Evolutionary conservation across 129 eudicot genomes (phyloP), one percentile per base, ranked within the genome.

Genomic region (Chrysanthemum seticuspe): DNA sequence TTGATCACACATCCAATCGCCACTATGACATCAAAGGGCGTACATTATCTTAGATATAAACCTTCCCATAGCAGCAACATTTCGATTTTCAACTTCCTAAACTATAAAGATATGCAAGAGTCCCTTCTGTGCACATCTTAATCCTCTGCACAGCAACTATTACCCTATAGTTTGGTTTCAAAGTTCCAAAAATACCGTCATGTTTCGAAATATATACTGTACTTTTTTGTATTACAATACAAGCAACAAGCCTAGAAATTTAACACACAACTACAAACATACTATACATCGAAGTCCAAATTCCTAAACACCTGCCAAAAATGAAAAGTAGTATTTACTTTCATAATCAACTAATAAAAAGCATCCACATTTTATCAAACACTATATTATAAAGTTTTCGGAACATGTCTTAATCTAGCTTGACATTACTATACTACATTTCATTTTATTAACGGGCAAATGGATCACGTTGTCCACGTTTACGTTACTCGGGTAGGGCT

Each of bases 231-330:
- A 57, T 29, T 15, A 48, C 60, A 59, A 60, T 25, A 59, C 40
- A 49, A 13, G 48, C 70, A 68, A 68, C 14, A 76, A 31, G 5
- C 0, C 7, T 68, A 50, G 55, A 63, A 69, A 68, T 50, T 49
- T 18, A 49, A 68, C 54, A 5, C 69, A 49, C 16, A 48, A 15
- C 68, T n/a, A 62, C 53, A 27, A 16, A 25, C 16, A 15, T 6
- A 13, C 19, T 15, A 10, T 10, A n/a, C 64, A 59, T 6, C 12
- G 3, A 19, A 21, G n/a, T 21, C 64, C 36, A 3, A 59, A 59
- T 59, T 59, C 6, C 44, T n/a, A 53, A 19, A 63, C 44, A 10
- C 44, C 49, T 68, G 14, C 23, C 50, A 48, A 67, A 59, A 58
- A 18, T 34, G 11, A 65, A 65, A 18, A 15, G 18, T 10, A 48